Percentiles rank a stretch among this genome's conserved stretches.
phyloP scores from a whole-genome alignment of 352 stramenopile species.

The Pythium aquatile region DNA sequence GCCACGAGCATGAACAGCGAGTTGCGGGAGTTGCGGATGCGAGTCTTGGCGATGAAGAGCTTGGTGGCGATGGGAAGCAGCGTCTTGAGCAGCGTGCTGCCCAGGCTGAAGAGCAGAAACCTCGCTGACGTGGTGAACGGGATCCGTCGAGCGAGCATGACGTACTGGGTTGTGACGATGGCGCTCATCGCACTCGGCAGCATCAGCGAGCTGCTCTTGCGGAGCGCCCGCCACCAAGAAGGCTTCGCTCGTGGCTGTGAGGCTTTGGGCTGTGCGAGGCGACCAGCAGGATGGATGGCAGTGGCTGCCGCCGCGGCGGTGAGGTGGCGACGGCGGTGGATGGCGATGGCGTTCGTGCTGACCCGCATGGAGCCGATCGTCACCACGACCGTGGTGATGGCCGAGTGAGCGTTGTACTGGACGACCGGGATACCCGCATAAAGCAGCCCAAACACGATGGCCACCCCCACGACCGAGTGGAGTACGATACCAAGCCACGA shows the following conservation, averaged over 20 bases:
- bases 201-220: background rate
- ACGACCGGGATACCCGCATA: background rate
- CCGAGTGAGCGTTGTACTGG: slow-evolving; percentile 10
- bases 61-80: slow-evolving; percentile 1
- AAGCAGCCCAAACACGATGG: background rate
- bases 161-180: slow-evolving; percentile 12
- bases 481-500: background rate
- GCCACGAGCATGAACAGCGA: slow-evolving; percentile 13
- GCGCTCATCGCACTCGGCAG: background rate
- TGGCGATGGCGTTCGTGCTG: background rate
- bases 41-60: background rate
- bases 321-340: background rate
- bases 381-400: background rate
- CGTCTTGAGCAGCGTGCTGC: slow-evolving; percentile 6
- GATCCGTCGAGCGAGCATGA: background rate
- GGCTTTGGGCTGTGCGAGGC: background rate
- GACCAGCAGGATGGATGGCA: background rate
- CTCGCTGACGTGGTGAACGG: background rate
- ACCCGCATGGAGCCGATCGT: background rate
- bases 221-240: background rate
- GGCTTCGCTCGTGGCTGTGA: background rate
- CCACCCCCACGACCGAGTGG: background rate
- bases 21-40: background rate
- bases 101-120: slow-evolving; percentile 2
- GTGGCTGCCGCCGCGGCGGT: background rate